Evolutionary conservation across 306 rosid species (phyloP).

Genomic region (Vigna nakashimae): DNA sequence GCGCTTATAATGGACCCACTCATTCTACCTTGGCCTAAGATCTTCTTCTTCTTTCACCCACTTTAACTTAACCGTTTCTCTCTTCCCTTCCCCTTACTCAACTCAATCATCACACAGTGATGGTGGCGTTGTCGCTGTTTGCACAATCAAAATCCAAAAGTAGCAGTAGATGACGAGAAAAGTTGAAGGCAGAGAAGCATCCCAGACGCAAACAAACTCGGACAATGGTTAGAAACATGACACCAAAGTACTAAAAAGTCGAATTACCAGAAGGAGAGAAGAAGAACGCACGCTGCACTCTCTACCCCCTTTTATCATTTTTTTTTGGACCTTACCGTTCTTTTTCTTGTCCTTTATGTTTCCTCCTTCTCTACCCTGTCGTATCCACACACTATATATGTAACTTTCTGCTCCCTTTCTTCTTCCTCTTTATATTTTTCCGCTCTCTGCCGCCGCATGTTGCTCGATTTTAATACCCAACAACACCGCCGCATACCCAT

Average conservation of each 20-base stretch:
- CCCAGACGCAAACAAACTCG: slow-evolving; percentile 61
- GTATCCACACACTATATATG: background rate
- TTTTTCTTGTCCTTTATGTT: slow-evolving; percentile 22
- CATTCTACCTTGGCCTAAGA: background rate
- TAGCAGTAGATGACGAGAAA: slow-evolving; percentile 30
- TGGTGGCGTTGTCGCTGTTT: slow-evolving; percentile 20
- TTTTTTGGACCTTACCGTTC: slow-evolving; percentile 35
- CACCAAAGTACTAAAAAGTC: background rate
- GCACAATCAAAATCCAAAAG: background rate
- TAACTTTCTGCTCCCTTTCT: background rate
- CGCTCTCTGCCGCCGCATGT: slow-evolving; percentile 48
- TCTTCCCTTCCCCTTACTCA: background rate
- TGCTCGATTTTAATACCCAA: slow-evolving; percentile 44
- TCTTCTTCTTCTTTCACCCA: background rate
- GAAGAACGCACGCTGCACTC: slow-evolving; percentile 1
- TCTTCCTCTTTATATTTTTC: slow-evolving; percentile 13
- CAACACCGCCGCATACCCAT: slow-evolving; percentile 6
- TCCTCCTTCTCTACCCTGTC: background rate
- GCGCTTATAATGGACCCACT: slow-evolving; percentile 63
- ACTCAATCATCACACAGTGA: background rate
- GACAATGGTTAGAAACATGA: slow-evolving; percentile 37
- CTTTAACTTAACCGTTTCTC: no score
- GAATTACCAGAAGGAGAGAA: background rate
- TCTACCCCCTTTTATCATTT: background rate
- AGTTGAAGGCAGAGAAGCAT: slow-evolving; percentile 55